Base-by-base conservation (phyloP, 1,284 basidiomycete species). In the Porphyrellus sp. region DNA sequence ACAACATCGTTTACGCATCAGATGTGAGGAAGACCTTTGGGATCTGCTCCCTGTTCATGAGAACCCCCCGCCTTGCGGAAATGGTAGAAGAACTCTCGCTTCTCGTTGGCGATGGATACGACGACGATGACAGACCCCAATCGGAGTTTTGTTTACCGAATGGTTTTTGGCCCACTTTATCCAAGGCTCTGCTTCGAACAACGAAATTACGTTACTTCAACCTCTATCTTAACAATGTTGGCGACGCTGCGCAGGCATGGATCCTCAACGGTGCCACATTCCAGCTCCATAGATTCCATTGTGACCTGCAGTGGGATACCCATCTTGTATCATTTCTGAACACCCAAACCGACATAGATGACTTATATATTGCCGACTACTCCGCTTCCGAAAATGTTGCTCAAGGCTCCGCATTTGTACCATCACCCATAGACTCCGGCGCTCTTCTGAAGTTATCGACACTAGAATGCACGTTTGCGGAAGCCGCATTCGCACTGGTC, bases 401-500 rank as follows among this genome's bases (percentile, higher is more conserved):
- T 12, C 59, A 52, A 34, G 30, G 30, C 6, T 52, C 59, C 12
- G 40, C 28, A 25, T 41, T 40, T n/a, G 5, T 40, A 35, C 35
- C 42, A 41, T 50, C 55, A 52, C 47, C 59, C 23, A 61, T 77
- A 40, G 60, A 69, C 50, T 48, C 70, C 31, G 56, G 59, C 13
- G 71, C 75, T 30, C 71, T 84, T 13, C 77, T 79, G 46, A 70
- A 70, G 46, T 68, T 85, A 31, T 71, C 77, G 8, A 75, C 69
- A 23, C 63, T 86, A 37, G 82, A 86, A 67, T 86, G 84, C 66
- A 82, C 83, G 4, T 85, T 84, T 64, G 71, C 77, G 23, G 83
- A 83, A 67, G 84, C 83, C 1, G 82, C 80, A 5, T 70, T 72
- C 42, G 71, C 73, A 9, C 68, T 85, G 15, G 74, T 79, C n/a